phyloP scores from a whole-genome alignment of 2,329 filamentous ascomycete species.

The Ophiostoma perfectum region DNA sequence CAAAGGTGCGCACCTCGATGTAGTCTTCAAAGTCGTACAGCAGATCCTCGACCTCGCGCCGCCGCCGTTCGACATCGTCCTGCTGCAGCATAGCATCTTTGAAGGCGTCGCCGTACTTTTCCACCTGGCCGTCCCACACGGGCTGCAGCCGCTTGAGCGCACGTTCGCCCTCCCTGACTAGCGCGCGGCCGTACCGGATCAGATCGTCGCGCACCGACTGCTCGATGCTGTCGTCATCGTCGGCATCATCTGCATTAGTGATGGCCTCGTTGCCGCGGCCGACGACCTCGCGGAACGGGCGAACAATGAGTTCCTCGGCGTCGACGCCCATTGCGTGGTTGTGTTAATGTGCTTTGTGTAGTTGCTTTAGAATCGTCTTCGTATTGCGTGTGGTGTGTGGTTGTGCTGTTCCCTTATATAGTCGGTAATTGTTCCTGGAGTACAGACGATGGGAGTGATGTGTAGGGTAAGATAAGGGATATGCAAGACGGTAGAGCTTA shows the following conservation, averaged over 20 bases:
- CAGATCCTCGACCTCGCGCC: conserved; percentile 36
- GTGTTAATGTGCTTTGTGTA: background rate
- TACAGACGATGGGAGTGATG: too few species aligned
- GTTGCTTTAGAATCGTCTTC: too few species aligned
- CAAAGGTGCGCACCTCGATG: conserved; percentile 37
- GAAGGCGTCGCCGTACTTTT: conserved; percentile 37
- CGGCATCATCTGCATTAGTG: conserved; percentile 31
- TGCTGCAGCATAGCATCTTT: conserved; percentile 35
- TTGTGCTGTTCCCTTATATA: too few species aligned
- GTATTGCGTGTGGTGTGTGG: background rate
- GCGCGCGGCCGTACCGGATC: conserved; percentile 32
- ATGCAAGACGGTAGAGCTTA: too few species aligned
- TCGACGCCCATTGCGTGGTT: conserved; percentile 28
- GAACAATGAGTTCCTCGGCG: conserved; percentile 32
- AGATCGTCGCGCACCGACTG: conserved; percentile 29
- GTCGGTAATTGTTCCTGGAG: too few species aligned
- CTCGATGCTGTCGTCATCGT: conserved; percentile 27
- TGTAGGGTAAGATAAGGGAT: too few species aligned
- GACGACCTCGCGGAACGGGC: conserved; percentile 39
- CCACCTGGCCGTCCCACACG: conserved; percentile 36
- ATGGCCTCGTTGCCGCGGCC: conserved; percentile 37
- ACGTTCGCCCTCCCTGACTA: conserved; percentile 34
- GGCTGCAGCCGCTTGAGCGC: conserved; percentile 37
- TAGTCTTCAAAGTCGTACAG: conserved; percentile 44
- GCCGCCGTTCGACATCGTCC: conserved; percentile 32